Evolutionary conservation across 768 basidiomycete species (phyloP).

Genomic region (Suillus hirtellus): DNA sequence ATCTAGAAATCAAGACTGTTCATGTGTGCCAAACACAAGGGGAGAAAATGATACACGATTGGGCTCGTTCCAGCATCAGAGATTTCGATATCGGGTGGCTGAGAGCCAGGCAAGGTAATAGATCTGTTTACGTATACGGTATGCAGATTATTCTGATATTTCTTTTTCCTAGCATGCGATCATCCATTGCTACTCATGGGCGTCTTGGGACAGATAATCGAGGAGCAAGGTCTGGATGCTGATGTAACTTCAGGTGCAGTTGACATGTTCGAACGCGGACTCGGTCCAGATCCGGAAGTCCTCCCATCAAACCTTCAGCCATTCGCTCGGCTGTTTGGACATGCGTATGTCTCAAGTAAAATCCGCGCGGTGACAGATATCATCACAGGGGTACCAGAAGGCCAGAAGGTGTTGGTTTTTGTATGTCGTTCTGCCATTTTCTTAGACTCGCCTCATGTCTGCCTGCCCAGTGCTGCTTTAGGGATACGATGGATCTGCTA

Average conservation of each 20-base stretch:
- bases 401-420: background rate
- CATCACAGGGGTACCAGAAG: background rate
- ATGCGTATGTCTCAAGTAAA: background rate
- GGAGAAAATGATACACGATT: background rate
- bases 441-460: background rate
- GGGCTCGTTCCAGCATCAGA: background rate
- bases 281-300: background rate
- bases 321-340: slow-evolving; percentile 3
- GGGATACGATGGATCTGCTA: background rate
- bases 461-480: slow-evolving; percentile 1
- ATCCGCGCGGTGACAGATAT: background rate
- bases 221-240: background rate
- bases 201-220: background rate
- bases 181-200: background rate
- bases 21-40: background rate
- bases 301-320: background rate
- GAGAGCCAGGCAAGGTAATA: slow-evolving; percentile 1
- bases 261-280: background rate
- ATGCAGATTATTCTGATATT: background rate
- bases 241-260: background rate
- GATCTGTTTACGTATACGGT: background rate
- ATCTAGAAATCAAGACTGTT: background rate
- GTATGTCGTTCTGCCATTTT: background rate
- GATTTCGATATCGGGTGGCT: background rate
- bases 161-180: background rate